Evolutionary conservation across 2,329 filamentous ascomycete genomes (phyloP), one percentile per base, ranked within the genome.

Genomic region (Ambrosiella xylebori): DNA sequence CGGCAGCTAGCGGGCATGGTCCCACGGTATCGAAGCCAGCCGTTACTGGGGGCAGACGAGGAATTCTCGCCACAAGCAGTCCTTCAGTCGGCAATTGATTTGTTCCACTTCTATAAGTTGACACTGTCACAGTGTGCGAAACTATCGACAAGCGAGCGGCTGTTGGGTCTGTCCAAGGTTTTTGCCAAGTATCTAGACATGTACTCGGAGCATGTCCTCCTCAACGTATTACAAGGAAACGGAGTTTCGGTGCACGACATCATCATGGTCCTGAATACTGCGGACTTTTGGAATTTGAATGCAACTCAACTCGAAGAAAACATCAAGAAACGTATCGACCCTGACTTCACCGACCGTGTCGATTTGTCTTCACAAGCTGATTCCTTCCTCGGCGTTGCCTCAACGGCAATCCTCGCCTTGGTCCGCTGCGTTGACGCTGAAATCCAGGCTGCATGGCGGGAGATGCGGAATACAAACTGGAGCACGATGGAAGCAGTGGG

Each of bases 391-490:
- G 90, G 90, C 2, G 91, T 98, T 41, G 93, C 91, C 1, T 91
- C 87, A 66, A 85, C 89, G 11, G 85, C 88, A 3, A 85, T 98
- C 5, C 77, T 93, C 54, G 80, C 86, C 0, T 75, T 98, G 51
- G 90, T 97, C 4, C 83, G 86, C 61, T 84, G 83, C 65, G 86
- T 95, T 3, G 90, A 95, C 67, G 69, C 83, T 0, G 85, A 85
- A 56, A 85, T 89, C 64, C 91, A 97, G 63, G 80, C 85, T 0
- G 84, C 85, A 13, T 98, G 91, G 93, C 81, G 90, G 59, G 93
- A 97, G 72, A 98, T 98, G 93, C 85, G 84, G 62, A 95, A 96
- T 67, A 95, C 86, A 0, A 86, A 90, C 54, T 98, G 93, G 93
- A 86, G 84, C 68, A 89, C 86, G 63, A 86, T 98, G 75, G 93